phyloP scores from a whole-genome alignment of 2,329 filamentous ascomycete species.

The Aspergillus costaricaensis region DNA sequence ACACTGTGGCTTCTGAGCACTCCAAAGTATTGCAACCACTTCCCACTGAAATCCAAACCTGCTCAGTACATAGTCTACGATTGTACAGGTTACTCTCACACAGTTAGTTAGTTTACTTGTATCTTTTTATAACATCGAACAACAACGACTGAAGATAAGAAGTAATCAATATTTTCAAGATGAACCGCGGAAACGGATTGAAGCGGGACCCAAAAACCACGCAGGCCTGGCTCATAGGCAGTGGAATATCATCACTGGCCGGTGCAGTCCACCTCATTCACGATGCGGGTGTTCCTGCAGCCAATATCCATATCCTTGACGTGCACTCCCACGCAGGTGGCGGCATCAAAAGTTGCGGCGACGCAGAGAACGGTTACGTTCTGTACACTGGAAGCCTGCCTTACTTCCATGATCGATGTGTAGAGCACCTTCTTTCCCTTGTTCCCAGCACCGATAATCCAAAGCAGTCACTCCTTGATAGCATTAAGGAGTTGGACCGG shows the following conservation, averaged over 20 bases:
- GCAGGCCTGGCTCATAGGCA: slow-evolving; percentile 40
- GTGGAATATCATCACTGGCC: slow-evolving; percentile 40
- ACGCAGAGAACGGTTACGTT: slow-evolving; percentile 36
- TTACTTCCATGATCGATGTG: slow-evolving; percentile 38
- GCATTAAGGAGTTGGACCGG: not conserved
- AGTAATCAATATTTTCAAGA: no score
- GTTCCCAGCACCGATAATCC: slow-evolving; percentile 23
- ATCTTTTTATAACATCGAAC: not conserved
- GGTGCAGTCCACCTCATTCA: slow-evolving; percentile 41
- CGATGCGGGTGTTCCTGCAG: slow-evolving; percentile 35
- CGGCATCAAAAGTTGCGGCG: slow-evolving; percentile 31
- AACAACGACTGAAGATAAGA: no score
- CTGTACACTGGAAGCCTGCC: slow-evolving; percentile 38
- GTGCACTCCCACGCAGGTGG: slow-evolving; percentile 34
- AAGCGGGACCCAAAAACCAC: slow-evolving; percentile 16
- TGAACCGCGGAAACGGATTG: not conserved
- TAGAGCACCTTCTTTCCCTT: slow-evolving; percentile 36
- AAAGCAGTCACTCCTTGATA: slow-evolving; percentile 10
- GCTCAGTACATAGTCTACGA: no score
- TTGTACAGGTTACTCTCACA: no score
- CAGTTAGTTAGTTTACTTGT: no score
- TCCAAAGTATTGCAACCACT: no score
- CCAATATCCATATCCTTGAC: slow-evolving; percentile 40
- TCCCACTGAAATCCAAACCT: no score
- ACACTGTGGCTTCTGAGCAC: not conserved